A percentile compares a stretch with the other conserved stretches of the same genome.
phyloP scores from a whole-genome alignment of 2,329 filamentous ascomycete species.

The Trichophaea hybrida region DNA sequence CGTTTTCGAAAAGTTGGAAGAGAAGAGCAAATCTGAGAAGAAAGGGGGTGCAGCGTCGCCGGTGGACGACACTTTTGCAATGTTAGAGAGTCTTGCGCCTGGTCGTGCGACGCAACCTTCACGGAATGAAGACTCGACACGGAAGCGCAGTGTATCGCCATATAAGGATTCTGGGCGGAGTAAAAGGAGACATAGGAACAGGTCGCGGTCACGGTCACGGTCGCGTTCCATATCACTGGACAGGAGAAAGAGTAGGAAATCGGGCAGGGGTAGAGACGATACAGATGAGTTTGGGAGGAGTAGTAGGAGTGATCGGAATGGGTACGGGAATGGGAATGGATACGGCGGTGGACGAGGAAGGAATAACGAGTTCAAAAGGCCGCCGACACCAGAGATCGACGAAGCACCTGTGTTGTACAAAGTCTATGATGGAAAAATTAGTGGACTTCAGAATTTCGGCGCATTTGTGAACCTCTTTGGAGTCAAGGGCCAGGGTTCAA shows the following conservation, averaged over 20 bases:
- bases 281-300: conserved; percentile 45
- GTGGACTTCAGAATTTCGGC: conserved; percentile 87
- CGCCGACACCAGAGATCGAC: conserved; percentile 61
- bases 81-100: conserved; percentile 20
- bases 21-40: conserved; percentile 38
- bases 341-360: conserved; percentile 29
- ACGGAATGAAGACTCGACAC: conserved; percentile 34
- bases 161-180: conserved; percentile 36
- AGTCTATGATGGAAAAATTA: conserved; percentile 78
- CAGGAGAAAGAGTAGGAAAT: conserved; percentile 29
- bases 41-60: neutral
- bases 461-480: conserved; percentile 86
- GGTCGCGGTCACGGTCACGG: conserved; percentile 42
- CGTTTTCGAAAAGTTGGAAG: conserved; percentile 71
- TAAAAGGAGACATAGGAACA: conserved; percentile 34
- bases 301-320: conserved; percentile 31
- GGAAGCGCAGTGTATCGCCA: conserved; percentile 42
- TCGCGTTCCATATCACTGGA: conserved; percentile 13
- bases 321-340: conserved; percentile 34
- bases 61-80: conserved; percentile 13
- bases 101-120: conserved; percentile 25
- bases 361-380: conserved; percentile 49
- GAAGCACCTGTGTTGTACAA: conserved; percentile 70
- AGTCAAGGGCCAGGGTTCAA: conserved; percentile 38
- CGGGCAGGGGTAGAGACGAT: conserved; percentile 36